A percentile compares a stretch with the other conserved stretches of the same genome.
Conservation (phyloP, 805 yeast genomes). For the Candida sphagnicola region DNA sequence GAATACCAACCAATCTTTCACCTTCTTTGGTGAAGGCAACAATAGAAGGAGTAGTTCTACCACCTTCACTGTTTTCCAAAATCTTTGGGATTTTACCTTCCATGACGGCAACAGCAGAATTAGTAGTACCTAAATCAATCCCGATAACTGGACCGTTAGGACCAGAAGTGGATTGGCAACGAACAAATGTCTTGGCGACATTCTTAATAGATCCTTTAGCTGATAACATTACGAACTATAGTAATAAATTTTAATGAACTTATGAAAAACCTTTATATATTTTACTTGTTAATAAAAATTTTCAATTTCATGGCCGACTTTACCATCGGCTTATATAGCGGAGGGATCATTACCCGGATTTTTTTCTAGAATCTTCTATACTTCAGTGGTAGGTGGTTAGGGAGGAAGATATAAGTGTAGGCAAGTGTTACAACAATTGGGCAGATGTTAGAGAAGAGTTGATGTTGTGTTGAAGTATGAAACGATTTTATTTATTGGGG, state of each 20-base stretch:
- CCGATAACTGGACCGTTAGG: conserved; percentile 65
- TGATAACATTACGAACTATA: conserved; percentile 30
- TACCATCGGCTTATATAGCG: no score
- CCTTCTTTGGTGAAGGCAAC: conserved; percentile 93
- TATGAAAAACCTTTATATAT: neutral
- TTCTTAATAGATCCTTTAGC: conserved; percentile 37
- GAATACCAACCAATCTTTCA: conserved; percentile 87
- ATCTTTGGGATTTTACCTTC: conserved; percentile 76
- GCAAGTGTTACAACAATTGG: no score
- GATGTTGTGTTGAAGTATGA: no score
- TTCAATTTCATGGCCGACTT: neutral
- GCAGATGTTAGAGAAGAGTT: no score
- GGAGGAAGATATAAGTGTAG: no score
- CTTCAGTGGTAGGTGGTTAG: no score
- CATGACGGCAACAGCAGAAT: conserved; percentile 85
- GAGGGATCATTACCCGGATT: no score
- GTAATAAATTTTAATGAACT: neutral
- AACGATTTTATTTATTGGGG: no score
- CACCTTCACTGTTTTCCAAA: conserved; percentile 74
- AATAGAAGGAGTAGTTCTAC: conserved; percentile 83
- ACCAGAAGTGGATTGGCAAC: conserved; percentile 29
- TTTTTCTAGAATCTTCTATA: no score
- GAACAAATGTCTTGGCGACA: conserved; percentile 28
- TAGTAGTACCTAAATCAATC: conserved; percentile 84
- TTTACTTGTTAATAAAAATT: neutral